Conservation (phyloP, 1,139 yeast species). For the Suhomyces maxii region DNA sequence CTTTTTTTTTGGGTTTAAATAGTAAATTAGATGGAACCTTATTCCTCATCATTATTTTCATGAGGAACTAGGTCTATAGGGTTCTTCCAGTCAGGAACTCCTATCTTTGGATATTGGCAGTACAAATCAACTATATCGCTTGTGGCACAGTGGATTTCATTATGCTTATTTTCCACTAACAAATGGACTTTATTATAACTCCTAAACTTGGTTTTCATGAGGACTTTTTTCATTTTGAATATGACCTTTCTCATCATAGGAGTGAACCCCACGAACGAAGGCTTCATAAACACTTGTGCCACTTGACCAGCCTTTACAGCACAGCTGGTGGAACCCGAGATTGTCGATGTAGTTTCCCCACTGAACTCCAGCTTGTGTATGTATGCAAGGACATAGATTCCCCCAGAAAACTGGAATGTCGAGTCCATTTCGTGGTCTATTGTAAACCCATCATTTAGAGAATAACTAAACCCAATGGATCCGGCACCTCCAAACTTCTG, state of each 20-base stretch:
- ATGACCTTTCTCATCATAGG: constrained; percentile 15
- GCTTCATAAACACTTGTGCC: constrained; percentile 25
- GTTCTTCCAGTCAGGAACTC: constrained; percentile 21
- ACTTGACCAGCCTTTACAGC: constrained; percentile 17
- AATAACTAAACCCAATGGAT: constrained; percentile 16
- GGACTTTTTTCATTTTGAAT: constrained; percentile 10
- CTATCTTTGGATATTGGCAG: constrained; percentile 20
- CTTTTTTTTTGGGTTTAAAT: not conserved
- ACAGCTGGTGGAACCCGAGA: constrained; percentile 19
- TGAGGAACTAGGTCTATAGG: constrained; percentile 17
- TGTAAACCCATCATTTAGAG: not conserved
- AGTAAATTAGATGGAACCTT: not conserved
- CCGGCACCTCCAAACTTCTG: constrained; percentile 23
- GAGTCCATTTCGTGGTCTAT: constrained; percentile 1
- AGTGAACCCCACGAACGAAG: constrained; percentile 14
- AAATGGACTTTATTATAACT: constrained; percentile 11
- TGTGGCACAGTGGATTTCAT: constrained; percentile 24
- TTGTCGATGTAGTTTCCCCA: not conserved
- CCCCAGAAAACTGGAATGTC: not conserved
- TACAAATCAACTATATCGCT: constrained; percentile 23
- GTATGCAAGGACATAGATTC: not conserved
- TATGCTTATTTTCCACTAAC: constrained; percentile 14
- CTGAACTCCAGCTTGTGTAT: not conserved
- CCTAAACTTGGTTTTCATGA: constrained; percentile 15
- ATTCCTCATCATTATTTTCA: not conserved